Percentiles rank a stretch among this genome's conserved stretches.
These are phyloP conservation scores for Pyrenula aspistea DNA, from an alignment of 495 filamentous ascomycete species.

Conservation along the genomic window DNA sequence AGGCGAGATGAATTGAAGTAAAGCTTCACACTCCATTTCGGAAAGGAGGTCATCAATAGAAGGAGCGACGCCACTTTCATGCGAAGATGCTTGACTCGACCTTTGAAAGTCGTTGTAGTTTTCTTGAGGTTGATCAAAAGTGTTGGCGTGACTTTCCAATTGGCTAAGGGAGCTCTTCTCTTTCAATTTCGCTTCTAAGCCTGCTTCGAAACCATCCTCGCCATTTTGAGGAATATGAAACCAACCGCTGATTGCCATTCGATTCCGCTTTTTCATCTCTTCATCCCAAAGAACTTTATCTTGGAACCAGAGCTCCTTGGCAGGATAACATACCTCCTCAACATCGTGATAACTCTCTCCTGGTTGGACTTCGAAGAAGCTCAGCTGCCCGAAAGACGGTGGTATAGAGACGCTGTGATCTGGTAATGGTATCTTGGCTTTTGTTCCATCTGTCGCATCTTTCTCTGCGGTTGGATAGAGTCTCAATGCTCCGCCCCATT, in stretches of 20 bases:
- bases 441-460: slow-evolving; percentile 54
- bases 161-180: slow-evolving; percentile 83
- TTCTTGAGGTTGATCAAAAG: slow-evolving; percentile 68
- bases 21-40: slow-evolving; percentile 68
- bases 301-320: slow-evolving; percentile 13
- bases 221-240: slow-evolving; percentile 95
- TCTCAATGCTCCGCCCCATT: slow-evolving; percentile 90
- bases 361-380: slow-evolving; percentile 95
- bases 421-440: slow-evolving; percentile 62
- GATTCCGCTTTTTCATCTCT: slow-evolving; percentile 54
- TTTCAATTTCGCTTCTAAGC: slow-evolving; percentile 76
- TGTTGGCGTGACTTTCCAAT: slow-evolving; percentile 79
- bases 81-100: slow-evolving; percentile 1
- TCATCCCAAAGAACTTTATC: slow-evolving; percentile 46
- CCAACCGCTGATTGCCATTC: slow-evolving; percentile 99
- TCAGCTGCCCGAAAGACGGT: slow-evolving; percentile 92
- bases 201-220: slow-evolving; percentile 84
- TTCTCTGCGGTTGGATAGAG: slow-evolving; percentile 65
- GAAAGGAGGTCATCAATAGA: slow-evolving; percentile 44
- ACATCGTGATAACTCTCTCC: slow-evolving; percentile 98
- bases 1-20: slow-evolving; percentile 79
- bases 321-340: slow-evolving; percentile 81
- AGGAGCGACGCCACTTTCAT: slow-evolving; percentile 26
- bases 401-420: slow-evolving; percentile 69
- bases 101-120: slow-evolving; percentile 32